Percentiles rank a stretch among this genome's conserved stretches.
phyloP scores from a whole-genome alignment of 2,329 filamentous ascomycete species.

The Venturia effusa region DNA sequence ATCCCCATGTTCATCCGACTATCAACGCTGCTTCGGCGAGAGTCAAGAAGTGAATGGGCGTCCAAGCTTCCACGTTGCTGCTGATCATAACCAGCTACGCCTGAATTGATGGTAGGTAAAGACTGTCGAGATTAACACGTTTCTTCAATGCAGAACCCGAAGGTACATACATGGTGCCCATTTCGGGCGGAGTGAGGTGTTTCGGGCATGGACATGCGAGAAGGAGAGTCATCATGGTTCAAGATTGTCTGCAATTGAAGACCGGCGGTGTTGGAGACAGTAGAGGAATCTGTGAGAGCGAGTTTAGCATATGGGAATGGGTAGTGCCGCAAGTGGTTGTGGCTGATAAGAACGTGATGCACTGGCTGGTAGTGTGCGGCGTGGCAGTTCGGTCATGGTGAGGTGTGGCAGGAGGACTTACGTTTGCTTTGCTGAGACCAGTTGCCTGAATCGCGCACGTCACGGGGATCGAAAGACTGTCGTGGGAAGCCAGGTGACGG shows the following conservation, averaged over 20 bases:
- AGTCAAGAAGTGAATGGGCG: slow-evolving; percentile 40
- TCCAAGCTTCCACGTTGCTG: slow-evolving; percentile 38
- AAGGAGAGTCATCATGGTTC: slow-evolving; percentile 39
- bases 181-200: slow-evolving; percentile 29
- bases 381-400: not conserved
- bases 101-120: slow-evolving; percentile 48
- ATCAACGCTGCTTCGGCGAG: slow-evolving; percentile 67
- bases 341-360: not conserved
- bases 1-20: slow-evolving; percentile 66
- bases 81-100: slow-evolving; percentile 24
- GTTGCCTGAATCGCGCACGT: slow-evolving; percentile 46
- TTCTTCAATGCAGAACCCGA: slow-evolving; percentile 16
- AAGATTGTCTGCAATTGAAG: slow-evolving; percentile 39
- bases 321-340: not conserved
- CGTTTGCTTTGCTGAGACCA: slow-evolving; percentile 50
- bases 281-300: slow-evolving; percentile 25
- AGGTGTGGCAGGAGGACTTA: slow-evolving; percentile 22
- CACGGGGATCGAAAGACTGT: slow-evolving; percentile 3
- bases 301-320: not conserved
- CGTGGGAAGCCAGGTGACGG: slow-evolving; percentile 5
- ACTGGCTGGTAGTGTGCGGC: not conserved
- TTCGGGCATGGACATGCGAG: slow-evolving; percentile 31
- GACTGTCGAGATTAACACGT: slow-evolving; percentile 19
- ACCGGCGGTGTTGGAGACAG: slow-evolving; percentile 33
- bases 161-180: slow-evolving; percentile 18